Evolutionary conservation across 176 grass and related monocot genomes (phyloP), one percentile per base, ranked within the genome.

Genomic region (Dendrocalamus sinicus): DNA sequence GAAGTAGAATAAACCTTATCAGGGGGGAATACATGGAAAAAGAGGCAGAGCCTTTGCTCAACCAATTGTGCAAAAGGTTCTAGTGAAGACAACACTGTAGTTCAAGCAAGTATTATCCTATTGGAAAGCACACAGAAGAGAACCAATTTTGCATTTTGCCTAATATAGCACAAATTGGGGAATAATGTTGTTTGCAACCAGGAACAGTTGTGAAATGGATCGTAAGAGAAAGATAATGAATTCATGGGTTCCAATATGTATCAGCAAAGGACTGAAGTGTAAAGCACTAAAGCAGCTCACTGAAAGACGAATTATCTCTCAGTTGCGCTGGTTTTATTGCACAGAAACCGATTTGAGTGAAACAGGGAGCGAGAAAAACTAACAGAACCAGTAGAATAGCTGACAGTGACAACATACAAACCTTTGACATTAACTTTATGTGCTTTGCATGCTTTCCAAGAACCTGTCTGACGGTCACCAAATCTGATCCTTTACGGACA

Each of bases 361-460:
- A 68, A 61, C 16, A 61, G 66, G 32, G 12, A 37, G 16, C 61
- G n/a, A 51, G 30, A 46, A 35, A 69, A 86, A 46, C 1, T 17
- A 83, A 43, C 2, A 53, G 7, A 37, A 74, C n/a, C 11, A 69
- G 12, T 30, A 59, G 2, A 84, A 55, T 35, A 63, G 28, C 10
- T n/a, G 5, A 12, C 12, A 70, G 46, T 61, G 58, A 76, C 35
- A 67, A 24, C 28, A 72, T 66, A 81, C 90, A 75, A 66, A 97
- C 95, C 92, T 97, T 97, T 72, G 95, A 97, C 95, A 97, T 97
- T 75, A 97, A 78, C 85, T 91, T 97, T 39, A 97, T 97, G 62
- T 76, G 89, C 60, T 93, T 97, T 64, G 95, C 86, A 86, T 95
- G 74, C 5, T 86, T 59, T 45, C 95, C 95, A 76, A 97, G 95